A percentile compares a stretch with the other conserved stretches of the same genome.
These are phyloP conservation scores for Suillus clintonianus DNA, from an alignment of 768 basidiomycete species.

Conservation along the genomic window DNA sequence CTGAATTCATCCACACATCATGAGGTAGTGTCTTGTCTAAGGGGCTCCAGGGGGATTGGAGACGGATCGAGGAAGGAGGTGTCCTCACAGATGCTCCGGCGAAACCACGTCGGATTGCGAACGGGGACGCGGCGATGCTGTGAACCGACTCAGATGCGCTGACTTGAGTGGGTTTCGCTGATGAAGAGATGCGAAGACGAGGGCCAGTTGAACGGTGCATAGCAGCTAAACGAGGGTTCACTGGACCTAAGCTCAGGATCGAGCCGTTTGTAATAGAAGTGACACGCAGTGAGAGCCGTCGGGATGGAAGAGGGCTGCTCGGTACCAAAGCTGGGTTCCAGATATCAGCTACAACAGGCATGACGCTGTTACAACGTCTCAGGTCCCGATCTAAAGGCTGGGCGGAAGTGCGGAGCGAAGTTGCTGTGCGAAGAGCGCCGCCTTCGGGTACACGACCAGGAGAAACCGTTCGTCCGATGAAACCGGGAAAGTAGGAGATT, in stretches of 20 bases:
- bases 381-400: neutral
- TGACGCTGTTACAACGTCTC: neutral
- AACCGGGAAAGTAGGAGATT: neutral
- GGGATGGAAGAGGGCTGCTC: neutral
- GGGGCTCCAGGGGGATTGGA: slow-evolving; percentile 34
- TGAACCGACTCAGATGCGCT: neutral
- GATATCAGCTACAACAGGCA: neutral
- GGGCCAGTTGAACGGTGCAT: neutral
- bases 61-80: slow-evolving; percentile 8
- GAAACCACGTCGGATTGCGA: slow-evolving; percentile 10
- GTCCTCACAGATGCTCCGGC: slow-evolving; percentile 9
- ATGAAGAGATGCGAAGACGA: neutral
- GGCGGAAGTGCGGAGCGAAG: neutral
- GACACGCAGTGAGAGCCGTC: neutral
- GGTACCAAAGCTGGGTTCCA: neutral
- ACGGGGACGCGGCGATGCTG: neutral
- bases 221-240: neutral
- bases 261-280: neutral
- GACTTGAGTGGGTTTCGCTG: neutral
- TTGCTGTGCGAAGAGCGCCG: neutral
- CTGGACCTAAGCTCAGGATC: neutral
- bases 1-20: slow-evolving; percentile 26
- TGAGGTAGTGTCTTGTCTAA: slow-evolving; percentile 5
- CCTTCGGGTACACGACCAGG: neutral
- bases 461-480: neutral